Evolutionary conservation across 768 basidiomycete species (phyloP), one percentile per base, ranked within the genome.

Genomic region (Tulasnella sp.): DNA sequence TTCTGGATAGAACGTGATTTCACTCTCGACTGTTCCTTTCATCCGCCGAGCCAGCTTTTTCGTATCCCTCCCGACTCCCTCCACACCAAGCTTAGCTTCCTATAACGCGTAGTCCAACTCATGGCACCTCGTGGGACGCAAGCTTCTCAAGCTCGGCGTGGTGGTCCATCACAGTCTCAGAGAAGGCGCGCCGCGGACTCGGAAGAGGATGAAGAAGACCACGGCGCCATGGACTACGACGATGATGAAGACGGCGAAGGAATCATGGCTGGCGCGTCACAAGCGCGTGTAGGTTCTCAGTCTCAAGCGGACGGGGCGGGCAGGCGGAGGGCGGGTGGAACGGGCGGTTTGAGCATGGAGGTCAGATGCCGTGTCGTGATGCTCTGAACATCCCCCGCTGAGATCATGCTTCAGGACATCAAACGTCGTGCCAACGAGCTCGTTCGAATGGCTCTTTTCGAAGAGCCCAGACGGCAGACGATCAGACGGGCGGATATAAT

Each of bases 401-500:
- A 41, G 22, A n/a, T 6, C 8, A 22, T 72, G 20, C 2, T 20
- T 22, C 37, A 96, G 94, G 91, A 92, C 28, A 83, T 92, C 34
- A 86, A 88, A n/a, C 89, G 90, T 76, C 92, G 90, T 84, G 93
- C 93, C 0, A 88, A 89, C 75, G 91, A 92, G 76, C 89, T 97
- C 44, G 94, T 93, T 14, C 90, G 96, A 24, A 88, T 95, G 34
- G 94, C 95, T 2, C 87, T 98, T 60, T 97, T 96, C 85, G 89
- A 88, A 6, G 96, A 97, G 84, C 91, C 93, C 78, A 91, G 89
- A 84, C 89, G 94, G 76, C 85, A 87, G 16, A 88, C 91, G 2
- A 85, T 98, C 75, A 89, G 90, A 50, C 88, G 95, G 58, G 93
- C 96, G n/a, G 96, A 97, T 58, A 94, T 97, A 75, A 91, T 89